Evolutionary conservation across 2,329 filamentous ascomycete species (phyloP).

Genomic region (Cladosporium colombiae): DNA sequence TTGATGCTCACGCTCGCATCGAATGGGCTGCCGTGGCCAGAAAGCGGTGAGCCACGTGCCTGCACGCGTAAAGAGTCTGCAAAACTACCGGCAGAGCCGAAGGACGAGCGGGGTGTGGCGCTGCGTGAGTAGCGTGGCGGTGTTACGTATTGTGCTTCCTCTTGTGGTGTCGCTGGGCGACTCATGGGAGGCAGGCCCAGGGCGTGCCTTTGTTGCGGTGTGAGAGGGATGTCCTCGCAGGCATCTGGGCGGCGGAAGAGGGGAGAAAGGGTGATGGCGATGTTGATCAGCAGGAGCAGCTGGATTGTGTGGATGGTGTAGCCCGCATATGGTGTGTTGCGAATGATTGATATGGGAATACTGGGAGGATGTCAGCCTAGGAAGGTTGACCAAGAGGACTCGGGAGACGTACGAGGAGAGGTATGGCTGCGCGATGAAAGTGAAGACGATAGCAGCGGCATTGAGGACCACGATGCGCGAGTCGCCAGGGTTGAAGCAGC

Average conservation of each 20-base stretch:
- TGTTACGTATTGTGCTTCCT: slow-evolving; percentile 74
- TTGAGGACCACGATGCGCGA: slow-evolving; percentile 71
- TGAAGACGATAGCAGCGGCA: slow-evolving; percentile 53
- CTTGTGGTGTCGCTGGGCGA: slow-evolving; percentile 64
- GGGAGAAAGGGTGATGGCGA: slow-evolving; percentile 69
- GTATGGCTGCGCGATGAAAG: slow-evolving; percentile 48
- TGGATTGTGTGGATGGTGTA: slow-evolving; percentile 53
- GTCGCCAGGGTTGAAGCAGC: slow-evolving; percentile 77
- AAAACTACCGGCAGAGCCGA: slow-evolving; percentile 44
- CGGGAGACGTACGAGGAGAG: slow-evolving; percentile 32
- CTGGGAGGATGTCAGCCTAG: neutral
- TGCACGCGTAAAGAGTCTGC: slow-evolving; percentile 41
- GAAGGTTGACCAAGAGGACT: neutral
- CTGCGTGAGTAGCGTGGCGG: slow-evolving; percentile 84
- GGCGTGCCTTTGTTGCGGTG: slow-evolving; percentile 80
- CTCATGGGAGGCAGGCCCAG: slow-evolving; percentile 74
- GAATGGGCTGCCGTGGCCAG: slow-evolving; percentile 48
- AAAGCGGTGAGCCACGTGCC: slow-evolving; percentile 57
- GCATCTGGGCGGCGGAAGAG: slow-evolving; percentile 73
- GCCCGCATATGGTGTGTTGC: slow-evolving; percentile 34
- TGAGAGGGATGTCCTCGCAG: slow-evolving; percentile 85
- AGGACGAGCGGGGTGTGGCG: slow-evolving; percentile 60
- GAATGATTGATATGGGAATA: slow-evolving; percentile 12
- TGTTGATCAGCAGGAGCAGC: slow-evolving; percentile 61
- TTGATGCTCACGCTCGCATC: neutral